Conservation (phyloP, 495 filamentous ascomycete species). For the Aspergillus panamensis region DNA sequence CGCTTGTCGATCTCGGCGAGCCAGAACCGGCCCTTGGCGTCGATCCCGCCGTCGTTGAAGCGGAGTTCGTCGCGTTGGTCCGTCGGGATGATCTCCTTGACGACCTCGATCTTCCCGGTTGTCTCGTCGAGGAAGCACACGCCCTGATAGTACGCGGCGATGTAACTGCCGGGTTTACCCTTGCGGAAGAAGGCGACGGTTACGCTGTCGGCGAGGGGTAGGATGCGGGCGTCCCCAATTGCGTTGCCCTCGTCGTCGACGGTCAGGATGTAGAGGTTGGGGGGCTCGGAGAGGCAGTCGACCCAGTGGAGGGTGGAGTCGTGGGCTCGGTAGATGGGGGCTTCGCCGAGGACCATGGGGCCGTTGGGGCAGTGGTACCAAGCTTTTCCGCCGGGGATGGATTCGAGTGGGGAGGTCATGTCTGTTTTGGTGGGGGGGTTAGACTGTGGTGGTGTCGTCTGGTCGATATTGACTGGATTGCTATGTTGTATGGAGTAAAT, state of each 20-base stretch:
- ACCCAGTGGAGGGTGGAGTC: conserved; percentile 30
- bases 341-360: conserved; percentile 29
- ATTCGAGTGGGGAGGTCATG: neutral
- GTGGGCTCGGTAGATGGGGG: conserved; percentile 23
- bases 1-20: conserved; percentile 25
- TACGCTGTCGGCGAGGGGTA: conserved; percentile 22
- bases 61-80: conserved; percentile 20
- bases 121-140: conserved; percentile 26
- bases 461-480: neutral
- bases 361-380: conserved; percentile 23
- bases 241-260: conserved; percentile 22
- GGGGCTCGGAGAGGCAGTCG: conserved; percentile 24
- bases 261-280: conserved; percentile 25
- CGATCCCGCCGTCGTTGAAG: conserved; percentile 29
- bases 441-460: neutral
- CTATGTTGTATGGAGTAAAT: neutral
- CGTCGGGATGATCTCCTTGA: conserved; percentile 27
- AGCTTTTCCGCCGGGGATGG: conserved; percentile 8
- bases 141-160: conserved; percentile 29
- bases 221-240: conserved; percentile 14
- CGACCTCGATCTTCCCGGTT: conserved; percentile 23
- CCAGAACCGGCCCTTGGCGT: conserved; percentile 28
- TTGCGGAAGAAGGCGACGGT: conserved; percentile 26
- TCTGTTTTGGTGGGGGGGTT: conserved; percentile 26
- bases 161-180: conserved; percentile 25